Percentiles rank a stretch among this genome's conserved stretches.
Conservation (phyloP, 768 basidiomycete species). For the Auricularia auricula-judae region DNA sequence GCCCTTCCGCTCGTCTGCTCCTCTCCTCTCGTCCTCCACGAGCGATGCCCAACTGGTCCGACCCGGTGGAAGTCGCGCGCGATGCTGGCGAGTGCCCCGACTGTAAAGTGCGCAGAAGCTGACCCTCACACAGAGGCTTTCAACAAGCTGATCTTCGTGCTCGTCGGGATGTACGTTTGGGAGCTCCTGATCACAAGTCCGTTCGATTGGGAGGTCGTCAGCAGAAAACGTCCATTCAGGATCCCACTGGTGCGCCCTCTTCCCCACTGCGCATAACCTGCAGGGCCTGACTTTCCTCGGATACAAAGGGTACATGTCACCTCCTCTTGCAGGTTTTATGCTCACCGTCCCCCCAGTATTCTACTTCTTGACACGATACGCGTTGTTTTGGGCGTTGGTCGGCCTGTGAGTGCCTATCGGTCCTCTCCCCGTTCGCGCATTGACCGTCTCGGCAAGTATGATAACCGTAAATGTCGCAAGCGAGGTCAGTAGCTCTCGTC, state of each 20-base stretch:
- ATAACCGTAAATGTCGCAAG: slow-evolving; percentile 43
- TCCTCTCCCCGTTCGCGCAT: background rate
- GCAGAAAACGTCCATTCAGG: slow-evolving; percentile 42
- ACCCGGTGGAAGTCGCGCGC: background rate
- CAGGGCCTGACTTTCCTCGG: background rate
- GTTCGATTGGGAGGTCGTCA: slow-evolving; percentile 59
- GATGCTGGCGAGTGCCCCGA: background rate
- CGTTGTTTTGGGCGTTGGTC: slow-evolving; percentile 52
- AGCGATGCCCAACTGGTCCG: background rate
- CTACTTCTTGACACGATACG: slow-evolving; percentile 63
- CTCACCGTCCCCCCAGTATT: slow-evolving; percentile 30
- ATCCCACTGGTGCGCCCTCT: slow-evolving; percentile 53
- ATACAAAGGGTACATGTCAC: background rate
- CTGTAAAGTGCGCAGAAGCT: background rate
- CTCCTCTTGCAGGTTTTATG: background rate
- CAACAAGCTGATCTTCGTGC: slow-evolving; percentile 45
- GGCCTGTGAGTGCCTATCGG: slow-evolving; percentile 38
- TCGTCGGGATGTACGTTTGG: slow-evolving; percentile 63
- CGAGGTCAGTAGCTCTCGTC: slow-evolving; percentile 22
- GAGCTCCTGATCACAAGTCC: slow-evolving; percentile 50
- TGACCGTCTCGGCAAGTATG: slow-evolving; percentile 29
- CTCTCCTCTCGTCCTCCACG: background rate
- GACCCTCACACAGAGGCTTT: slow-evolving; percentile 35
- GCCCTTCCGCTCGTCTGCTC: background rate
- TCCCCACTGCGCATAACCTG: background rate